Evolutionary conservation across 75 land plant genomes (phyloP), one percentile per base, ranked within the genome.

Genomic region (Larix kaempferi): DNA sequence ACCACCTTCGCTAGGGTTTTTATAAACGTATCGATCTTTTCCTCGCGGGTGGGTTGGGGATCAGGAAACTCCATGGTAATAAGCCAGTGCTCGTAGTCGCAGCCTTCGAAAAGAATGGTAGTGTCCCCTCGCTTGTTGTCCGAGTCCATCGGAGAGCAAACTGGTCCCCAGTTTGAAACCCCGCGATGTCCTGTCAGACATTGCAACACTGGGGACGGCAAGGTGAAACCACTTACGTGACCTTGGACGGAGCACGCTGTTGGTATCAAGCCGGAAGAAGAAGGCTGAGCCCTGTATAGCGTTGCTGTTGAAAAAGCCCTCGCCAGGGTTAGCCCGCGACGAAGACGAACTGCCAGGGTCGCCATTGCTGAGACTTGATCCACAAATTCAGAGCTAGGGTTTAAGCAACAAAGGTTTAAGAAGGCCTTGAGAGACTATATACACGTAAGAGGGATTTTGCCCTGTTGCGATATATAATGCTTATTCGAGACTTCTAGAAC

Each of bases 81-180:
- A 39, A 89, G 84, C 91, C 91, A 89, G 84, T 89, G 91, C 62
- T 89, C 84, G 80, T 84, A 89, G 41, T 89, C 91, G 81, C 93
- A 91, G 4, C 93, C 93, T 29, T 91, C 93, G 59, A 91, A 85
- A 11, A 88, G 78, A 27, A 91, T 91, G 15, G 90, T 88, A 52
- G 88, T 90, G 65, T 90, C 88, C 17, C 88, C 88, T 0, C 88
- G 22, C 23, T 60, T 23, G 62, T 60, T 60, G 21, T 60, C 23
- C 62, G 62, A 60, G 62, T 60, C 88, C 21, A 90, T 73, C 2
- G 92, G 88, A 16, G 90, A 88, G 82, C 84, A 75, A 12, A 88
- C 86, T 3, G 87, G 75, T 23, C 85, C 81, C 29, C 67, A 82
- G 15, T 84, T 69, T 13, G 73, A 69, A 69, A 69, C 73, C 73